These are phyloP conservation scores for Umbilicaria muhlenbergii DNA, from an alignment of 495 filamentous ascomycete genomes.

Conservation along the genomic window DNA sequence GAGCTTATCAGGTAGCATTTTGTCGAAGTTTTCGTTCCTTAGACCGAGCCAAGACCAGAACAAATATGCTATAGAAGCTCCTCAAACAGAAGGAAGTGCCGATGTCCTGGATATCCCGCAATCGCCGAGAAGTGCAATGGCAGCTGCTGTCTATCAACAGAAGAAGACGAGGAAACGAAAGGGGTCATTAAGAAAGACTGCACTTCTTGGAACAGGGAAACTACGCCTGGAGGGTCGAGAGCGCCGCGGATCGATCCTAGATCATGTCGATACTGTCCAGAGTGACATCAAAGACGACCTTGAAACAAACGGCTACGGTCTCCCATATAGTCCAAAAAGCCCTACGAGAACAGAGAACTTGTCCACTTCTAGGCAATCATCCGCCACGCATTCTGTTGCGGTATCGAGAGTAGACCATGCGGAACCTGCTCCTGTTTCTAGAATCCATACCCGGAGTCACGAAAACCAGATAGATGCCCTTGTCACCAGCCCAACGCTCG, in stretches of 20 bases:
- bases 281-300: constrained; percentile 8
- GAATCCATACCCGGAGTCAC: no score
- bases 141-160: constrained; percentile 40
- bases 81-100: constrained; percentile 25
- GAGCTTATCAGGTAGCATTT: constrained; percentile 47
- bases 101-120: constrained; percentile 20
- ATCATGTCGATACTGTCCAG: constrained; percentile 29
- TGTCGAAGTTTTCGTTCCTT: constrained; percentile 35
- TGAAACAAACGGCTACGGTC: constrained; percentile 9
- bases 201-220: constrained; percentile 53
- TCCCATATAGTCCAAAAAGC: constrained; percentile 6
- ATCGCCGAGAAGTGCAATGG: constrained; percentile 35
- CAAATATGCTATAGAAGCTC: constrained; percentile 20
- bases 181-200: constrained; percentile 67
- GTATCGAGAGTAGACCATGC: no score
- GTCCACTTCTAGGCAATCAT: no score
- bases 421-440: no score
- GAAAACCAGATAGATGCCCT: constrained; percentile 12
- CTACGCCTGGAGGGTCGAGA: constrained; percentile 33
- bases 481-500: constrained; percentile 38
- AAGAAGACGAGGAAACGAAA: constrained; percentile 57
- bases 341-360: constrained; percentile 1
- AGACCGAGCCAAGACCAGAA: constrained; percentile 2
- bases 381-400: no score
- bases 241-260: constrained; percentile 19